A percentile compares a stretch with the other conserved stretches of the same genome.
These are phyloP conservation scores for Globisporangium cystogenes DNA, from an alignment of 352 stramenopile genomes.

Conservation along the genomic window DNA sequence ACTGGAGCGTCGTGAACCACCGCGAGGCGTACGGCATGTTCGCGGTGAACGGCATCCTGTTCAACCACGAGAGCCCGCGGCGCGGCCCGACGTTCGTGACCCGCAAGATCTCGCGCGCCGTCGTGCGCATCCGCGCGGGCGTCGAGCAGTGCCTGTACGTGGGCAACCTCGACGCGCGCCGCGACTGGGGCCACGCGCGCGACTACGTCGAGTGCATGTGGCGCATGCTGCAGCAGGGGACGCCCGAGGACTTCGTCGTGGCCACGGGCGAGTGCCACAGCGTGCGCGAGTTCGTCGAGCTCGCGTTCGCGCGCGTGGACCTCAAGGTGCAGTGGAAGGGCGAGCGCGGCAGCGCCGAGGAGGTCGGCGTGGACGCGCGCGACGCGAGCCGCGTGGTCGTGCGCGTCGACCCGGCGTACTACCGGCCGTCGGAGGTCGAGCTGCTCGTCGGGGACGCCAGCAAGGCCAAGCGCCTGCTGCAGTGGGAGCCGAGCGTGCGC, in stretches of 20 bases:
- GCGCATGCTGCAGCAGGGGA: conserved; percentile 94
- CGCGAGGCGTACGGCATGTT: conserved; percentile 95
- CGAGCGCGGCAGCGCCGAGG: conserved; percentile 81
- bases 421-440: conserved; percentile 98
- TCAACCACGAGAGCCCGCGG: conserved; percentile 99
- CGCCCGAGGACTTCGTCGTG: conserved; percentile 75
- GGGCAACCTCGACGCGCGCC: conserved; percentile 96
- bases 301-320: conserved; percentile 90
- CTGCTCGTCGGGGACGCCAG: conserved; percentile 93
- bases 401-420: conserved; percentile 95
- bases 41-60: conserved; percentile 97
- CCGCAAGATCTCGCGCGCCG: conserved; percentile 96
- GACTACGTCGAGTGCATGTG: conserved; percentile 99
- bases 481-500: conserved; percentile 89
- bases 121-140: conserved; percentile 91
- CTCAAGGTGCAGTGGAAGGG: conserved; percentile 93
- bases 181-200: conserved; percentile 98
- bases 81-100: conserved; percentile 98
- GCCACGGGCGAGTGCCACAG: conserved; percentile 96
- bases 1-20: conserved; percentile 99
- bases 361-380: conserved; percentile 90
- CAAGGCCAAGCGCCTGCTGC: conserved; percentile 90
- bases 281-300: conserved; percentile 98
- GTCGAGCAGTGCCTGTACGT: conserved; percentile 95
- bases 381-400: conserved; percentile 91